Evolutionary conservation across 805 yeast species (phyloP).

Genomic region (Kockiozyma suomiensis): DNA sequence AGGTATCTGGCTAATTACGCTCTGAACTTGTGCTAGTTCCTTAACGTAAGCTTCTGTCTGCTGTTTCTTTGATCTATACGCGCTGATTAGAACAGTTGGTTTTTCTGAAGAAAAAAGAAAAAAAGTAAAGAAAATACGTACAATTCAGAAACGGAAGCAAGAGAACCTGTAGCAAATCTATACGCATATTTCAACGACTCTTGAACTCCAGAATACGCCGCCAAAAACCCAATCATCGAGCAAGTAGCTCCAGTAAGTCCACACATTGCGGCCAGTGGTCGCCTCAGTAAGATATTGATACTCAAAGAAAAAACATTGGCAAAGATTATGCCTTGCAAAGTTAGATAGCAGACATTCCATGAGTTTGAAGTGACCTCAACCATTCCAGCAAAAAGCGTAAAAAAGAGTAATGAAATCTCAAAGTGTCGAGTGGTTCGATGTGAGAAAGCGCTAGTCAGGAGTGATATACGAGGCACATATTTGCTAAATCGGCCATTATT

Average conservation of each 20-base stretch:
- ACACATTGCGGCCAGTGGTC: constrained; percentile 4
- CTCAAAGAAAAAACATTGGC: not conserved
- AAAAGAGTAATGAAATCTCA: not conserved
- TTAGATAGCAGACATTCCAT: not conserved
- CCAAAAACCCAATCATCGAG: not conserved
- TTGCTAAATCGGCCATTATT: not conserved
- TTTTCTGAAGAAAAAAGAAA: no score
- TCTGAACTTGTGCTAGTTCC: no score
- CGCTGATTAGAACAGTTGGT: no score
- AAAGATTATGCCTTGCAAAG: not conserved
- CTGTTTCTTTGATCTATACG: not conserved
- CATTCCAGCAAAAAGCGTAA: not conserved
- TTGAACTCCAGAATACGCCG: not conserved
- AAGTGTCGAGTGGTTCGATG: constrained; percentile 5
- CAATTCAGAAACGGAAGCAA: not conserved
- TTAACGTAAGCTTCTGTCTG: not conserved
- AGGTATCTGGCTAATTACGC: no score
- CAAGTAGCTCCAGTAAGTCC: constrained; percentile 6
- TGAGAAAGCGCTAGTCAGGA: constrained; percentile 2
- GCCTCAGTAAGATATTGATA: not conserved
- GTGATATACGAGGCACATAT: not conserved
- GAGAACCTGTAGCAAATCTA: not conserved
- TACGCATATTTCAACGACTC: not conserved
- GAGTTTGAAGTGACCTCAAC: not conserved
- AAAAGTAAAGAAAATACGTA: no score